Evolutionary conservation across 2,329 filamentous ascomycete genomes (phyloP), one percentile per base, ranked within the genome.

Genomic region (Fusarium napiforme): DNA sequence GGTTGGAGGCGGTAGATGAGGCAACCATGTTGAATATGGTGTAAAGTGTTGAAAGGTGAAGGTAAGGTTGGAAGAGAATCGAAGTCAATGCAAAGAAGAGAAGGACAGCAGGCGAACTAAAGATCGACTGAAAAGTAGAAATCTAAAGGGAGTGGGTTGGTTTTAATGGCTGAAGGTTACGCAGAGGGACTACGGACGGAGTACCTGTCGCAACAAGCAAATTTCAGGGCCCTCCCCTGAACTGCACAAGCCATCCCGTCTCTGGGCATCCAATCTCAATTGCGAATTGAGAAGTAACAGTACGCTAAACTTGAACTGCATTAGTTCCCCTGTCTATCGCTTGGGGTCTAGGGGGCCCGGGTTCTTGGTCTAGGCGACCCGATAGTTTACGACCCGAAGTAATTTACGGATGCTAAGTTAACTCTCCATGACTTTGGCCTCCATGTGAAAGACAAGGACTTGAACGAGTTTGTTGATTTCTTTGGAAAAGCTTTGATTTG

Each of bases 21-120:
- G 81, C 76, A 75, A 84, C 82, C 85, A 87, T 86, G 79, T 82
- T 84, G 81, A 83, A 79, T 77, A 77, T 75, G 75, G 67, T 67
- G 57, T 50, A 58, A 57, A 65, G 52, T 57, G 64, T 66, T 64
- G 68, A 68, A 67, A 67, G 49, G 50, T 26, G 40, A 50, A 53
- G 60, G 49, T 39, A 60, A 67, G 50, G 64, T 50, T 56, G 43
- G 39, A 60, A 42, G 40, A 60, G 46, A 56, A 55, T n/a, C 23
- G n/a, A 58, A 50, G 56, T 36, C 42, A 58, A 55, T 34, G 56
- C 45, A 58, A 36, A 57, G 34, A 46, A 53, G 28, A 50, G 61
- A 46, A 47, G 26, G n/a, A 67, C 58, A 75, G 49, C 58, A 61
- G 45, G 39, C 53, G 40, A 66, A 67, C 70, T 74, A 32, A 60